Base-by-base conservation (phyloP, 208 protist species). In the Trypanosoma lewisi region DNA sequence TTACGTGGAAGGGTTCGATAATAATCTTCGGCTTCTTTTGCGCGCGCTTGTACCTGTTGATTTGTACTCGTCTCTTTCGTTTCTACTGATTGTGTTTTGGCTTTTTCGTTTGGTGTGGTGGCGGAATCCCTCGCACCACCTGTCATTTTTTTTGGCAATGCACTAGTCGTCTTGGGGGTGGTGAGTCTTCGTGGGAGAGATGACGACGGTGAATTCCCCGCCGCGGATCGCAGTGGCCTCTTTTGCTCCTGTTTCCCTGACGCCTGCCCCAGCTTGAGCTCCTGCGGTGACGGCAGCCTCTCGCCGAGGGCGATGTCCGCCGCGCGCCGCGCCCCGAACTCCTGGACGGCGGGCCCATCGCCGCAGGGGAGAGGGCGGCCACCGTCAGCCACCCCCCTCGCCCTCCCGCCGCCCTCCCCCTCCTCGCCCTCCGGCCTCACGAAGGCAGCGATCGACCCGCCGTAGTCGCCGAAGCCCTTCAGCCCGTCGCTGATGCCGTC, bases 371-470 rank as follows among this genome's bases (percentile, higher is more conserved):
- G 61, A 23, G 65, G 41, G n/a, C n/a, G n/a, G n/a, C n/a, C n/a
- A n/a, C n/a, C n/a, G n/a, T n/a, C n/a, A n/a, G 39, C 2, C 21
- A 65, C 64, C 17, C 27, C 63, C 5, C 34, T 68, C 25, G 58
- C 42, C n/a, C 34, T 28, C n/a, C 61, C 50, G 16, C n/a, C 25
- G 34, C 53, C 54, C 14, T 8, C 36, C 47, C 68, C 53, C 36
- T 79, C 79, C 42, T 86, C 74, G 21, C 59, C 62, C 6, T 73
- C 69, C 11, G 79, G 70, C 57, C 89, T 90, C 70, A 91, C 62
- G 34, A 94, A 94, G 28, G 77, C 88, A 8, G 82, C 82, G 56
- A 94, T 77, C n/a, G 88, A 89, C n/a, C 88, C 88, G 28, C 73
- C 84, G 63, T 94, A 94, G 14, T 80, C 66, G 19, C 69, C 75